phyloP scores from a whole-genome alignment of 805 yeast species.

The Candida michaelii region DNA sequence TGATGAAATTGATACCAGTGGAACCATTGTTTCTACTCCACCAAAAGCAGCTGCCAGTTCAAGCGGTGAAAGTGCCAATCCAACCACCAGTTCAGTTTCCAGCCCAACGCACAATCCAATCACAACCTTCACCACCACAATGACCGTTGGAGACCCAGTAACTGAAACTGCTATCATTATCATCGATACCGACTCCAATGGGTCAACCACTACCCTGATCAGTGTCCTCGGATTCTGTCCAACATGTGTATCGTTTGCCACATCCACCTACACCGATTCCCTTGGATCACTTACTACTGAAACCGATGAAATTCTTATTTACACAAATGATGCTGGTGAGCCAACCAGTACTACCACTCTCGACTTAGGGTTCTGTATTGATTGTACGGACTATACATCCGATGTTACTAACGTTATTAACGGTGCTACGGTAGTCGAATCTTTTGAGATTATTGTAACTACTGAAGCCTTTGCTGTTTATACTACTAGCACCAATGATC shows the following conservation, averaged over 20 bases:
- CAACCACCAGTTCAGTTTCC: conserved; percentile 23
- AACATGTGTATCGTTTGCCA: conserved; percentile 11
- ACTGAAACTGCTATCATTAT: conserved; percentile 14
- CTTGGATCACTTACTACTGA: conserved; percentile 12
- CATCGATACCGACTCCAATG: conserved; percentile 12
- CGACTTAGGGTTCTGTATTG: conserved; percentile 8
- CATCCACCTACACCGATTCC: conserved; percentile 12
- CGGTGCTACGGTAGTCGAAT: not conserved
- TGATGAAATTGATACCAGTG: too few relatives aligned
- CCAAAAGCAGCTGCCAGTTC: not conserved
- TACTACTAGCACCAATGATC: not conserved
- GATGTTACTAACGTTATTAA: conserved; percentile 13
- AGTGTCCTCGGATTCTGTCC: conserved; percentile 8
- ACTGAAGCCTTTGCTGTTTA: conserved; percentile 5
- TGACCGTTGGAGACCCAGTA: conserved; percentile 5
- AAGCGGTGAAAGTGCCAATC: not conserved
- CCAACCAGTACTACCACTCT: conserved; percentile 14
- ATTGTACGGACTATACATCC: conserved; percentile 13
- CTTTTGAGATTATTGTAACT: conserved; percentile 12
- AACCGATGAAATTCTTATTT: conserved; percentile 14
- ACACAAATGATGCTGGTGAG: conserved; percentile 12
- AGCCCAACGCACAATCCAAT: conserved; percentile 1
- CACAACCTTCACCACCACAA: conserved; percentile 8
- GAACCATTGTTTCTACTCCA: too few relatives aligned
- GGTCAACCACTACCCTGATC: conserved; percentile 14